phyloP scores from a whole-genome alignment of 179 eudicot species.

The Beta corolliflora region DNA sequence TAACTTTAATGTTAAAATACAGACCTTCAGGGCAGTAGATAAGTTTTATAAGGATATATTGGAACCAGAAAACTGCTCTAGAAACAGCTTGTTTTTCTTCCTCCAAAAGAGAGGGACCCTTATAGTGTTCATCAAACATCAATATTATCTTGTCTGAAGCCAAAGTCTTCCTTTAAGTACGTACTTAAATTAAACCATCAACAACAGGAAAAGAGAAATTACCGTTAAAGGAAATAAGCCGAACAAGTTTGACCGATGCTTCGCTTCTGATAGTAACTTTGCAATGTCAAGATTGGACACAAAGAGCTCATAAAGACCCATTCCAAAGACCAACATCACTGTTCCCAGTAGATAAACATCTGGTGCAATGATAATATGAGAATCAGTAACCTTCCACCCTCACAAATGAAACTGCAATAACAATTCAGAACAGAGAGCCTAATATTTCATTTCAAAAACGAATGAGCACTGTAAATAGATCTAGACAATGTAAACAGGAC shows the following conservation, averaged over 20 bases:
- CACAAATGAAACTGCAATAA: not conserved
- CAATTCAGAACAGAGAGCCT: not conserved
- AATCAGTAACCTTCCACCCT: slow-evolving; percentile 18
- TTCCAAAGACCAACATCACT: slow-evolving; percentile 95
- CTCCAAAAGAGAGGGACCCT: not conserved
- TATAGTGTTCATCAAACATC: not conserved
- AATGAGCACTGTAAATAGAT: not conserved
- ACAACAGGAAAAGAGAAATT: slow-evolving; percentile 12
- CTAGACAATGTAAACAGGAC: not conserved
- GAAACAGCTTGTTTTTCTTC: not conserved
- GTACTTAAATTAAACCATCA: not conserved
- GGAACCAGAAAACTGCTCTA: not conserved
- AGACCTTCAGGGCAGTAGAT: too few relatives aligned
- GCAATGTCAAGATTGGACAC: slow-evolving; percentile 74
- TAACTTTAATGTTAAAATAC: too few relatives aligned
- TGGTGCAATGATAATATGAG: slow-evolving; percentile 25
- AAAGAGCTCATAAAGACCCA: slow-evolving; percentile 98
- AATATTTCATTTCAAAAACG: not conserved
- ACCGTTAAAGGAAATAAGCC: slow-evolving; percentile 81
- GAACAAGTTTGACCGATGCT: slow-evolving; percentile 66
- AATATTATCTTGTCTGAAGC: not conserved
- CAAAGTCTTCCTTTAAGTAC: not conserved
- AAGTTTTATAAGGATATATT: too few relatives aligned
- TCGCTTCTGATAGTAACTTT: slow-evolving; percentile 39
- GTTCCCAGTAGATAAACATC: slow-evolving; percentile 93